Conservation (phyloP, 352 stramenopile species). For the Globisporangium sylvaticum region DNA sequence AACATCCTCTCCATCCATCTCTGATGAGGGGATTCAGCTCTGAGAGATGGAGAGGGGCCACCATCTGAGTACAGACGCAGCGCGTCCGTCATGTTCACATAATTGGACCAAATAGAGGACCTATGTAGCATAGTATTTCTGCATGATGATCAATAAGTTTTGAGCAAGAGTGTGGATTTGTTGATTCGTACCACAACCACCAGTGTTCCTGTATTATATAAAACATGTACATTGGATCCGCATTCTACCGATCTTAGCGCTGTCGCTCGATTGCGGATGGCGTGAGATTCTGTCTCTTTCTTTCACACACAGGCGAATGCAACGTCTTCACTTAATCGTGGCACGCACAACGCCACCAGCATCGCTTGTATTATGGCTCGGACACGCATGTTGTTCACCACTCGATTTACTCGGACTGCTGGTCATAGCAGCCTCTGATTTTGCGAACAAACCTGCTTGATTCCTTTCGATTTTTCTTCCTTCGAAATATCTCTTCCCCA, state of each 20-base stretch:
- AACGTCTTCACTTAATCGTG: neutral
- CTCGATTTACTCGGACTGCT: neutral
- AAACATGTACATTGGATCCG: no score
- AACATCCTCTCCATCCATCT: neutral
- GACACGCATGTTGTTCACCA: neutral
- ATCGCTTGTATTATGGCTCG: neutral
- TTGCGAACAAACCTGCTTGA: neutral
- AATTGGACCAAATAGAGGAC: no score
- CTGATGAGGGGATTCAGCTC: neutral
- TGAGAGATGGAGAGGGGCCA: neutral
- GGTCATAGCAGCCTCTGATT: neutral
- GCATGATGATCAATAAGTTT: no score
- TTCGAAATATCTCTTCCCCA: no score
- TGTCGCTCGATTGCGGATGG: conserved; percentile 9
- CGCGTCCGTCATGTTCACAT: neutral
- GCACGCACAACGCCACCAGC: neutral
- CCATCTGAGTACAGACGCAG: conserved; percentile 1
- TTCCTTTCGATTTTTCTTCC: neutral
- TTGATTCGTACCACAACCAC: no score
- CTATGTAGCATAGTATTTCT: no score
- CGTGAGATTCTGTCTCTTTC: conserved; percentile 10
- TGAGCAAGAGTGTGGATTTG: no score
- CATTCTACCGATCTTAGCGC: no score
- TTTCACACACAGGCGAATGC: neutral
- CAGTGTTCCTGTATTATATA: no score